Conservation (phyloP, 2,329 filamentous ascomycete genomes). For the Nothophoma quercina region DNA sequence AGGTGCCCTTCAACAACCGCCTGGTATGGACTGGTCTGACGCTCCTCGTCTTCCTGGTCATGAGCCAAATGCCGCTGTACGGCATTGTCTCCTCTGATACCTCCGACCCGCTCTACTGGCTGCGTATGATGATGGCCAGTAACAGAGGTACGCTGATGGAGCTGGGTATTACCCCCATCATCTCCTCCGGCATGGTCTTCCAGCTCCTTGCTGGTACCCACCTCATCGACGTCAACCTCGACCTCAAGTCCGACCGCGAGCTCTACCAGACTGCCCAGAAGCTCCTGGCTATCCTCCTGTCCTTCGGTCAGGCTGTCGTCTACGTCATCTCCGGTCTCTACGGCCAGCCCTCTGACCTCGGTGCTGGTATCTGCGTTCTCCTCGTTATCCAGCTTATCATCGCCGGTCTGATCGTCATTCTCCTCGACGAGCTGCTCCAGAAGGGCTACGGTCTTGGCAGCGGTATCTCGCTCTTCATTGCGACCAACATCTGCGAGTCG, state of each 20-base stretch:
- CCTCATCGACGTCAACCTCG: constrained; percentile 99
- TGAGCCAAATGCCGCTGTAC: constrained; percentile 97
- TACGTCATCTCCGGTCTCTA: constrained; percentile 96
- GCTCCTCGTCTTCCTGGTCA: constrained; percentile 98
- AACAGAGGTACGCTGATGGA: constrained; percentile 97
- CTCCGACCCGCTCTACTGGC: constrained; percentile 98
- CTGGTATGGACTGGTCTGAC: constrained; percentile 68
- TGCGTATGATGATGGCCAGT: constrained; percentile 99
- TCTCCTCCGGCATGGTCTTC: constrained; percentile 99
- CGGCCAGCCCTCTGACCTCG: constrained; percentile 93
- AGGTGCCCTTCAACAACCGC: constrained; percentile 94
- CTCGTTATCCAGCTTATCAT: constrained; percentile 97
- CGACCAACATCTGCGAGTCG: constrained; percentile 99
- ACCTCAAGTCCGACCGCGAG: constrained; percentile 99
- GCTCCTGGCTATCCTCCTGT: constrained; percentile 87
- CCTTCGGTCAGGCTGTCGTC: constrained; percentile 95
- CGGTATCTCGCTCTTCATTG: constrained; percentile 99
- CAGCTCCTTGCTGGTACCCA: constrained; percentile 99
- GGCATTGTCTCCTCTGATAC: constrained; percentile 97
- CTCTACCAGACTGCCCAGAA: constrained; percentile 99
- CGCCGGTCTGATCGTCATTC: constrained; percentile 97
- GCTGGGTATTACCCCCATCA: constrained; percentile 94
- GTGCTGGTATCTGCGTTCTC: constrained; percentile 97
- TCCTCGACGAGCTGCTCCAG: constrained; percentile 97
- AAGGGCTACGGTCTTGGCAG: constrained; percentile 99